Base-by-base conservation (phyloP, 495 filamentous ascomycete genomes). In the Hyphodiscus hymeniophilus region DNA sequence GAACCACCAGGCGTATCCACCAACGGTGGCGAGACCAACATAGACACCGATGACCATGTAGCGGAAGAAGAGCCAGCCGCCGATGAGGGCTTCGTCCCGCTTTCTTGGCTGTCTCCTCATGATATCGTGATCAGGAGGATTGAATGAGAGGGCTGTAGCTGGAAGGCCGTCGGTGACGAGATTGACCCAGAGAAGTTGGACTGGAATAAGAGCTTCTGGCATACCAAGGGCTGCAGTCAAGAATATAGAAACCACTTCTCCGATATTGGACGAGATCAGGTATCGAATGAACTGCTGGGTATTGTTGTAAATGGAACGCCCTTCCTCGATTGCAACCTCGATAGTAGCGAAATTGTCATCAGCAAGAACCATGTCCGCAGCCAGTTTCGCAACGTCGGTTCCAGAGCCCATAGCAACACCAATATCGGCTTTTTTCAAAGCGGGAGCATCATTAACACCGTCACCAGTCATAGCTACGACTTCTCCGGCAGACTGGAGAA, bases 391-490 rank as follows among this genome's bases (percentile, higher is more conserved):
- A 5, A 99, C 94, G 59, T 99, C 94, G 10, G 94, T 99, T 53
- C 94, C 94, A 24, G 89, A 91, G 42, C 94, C 94, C 94, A 99
- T 99, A 18, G 94, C 94, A 28, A 99, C 90, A 59, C 94, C 94
- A 67, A 99, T 99, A 61, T 99, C 94, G 3, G 92, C 82, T 67
- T 95, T 96, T 77, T 99, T 99, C 58, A 99, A 75, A 15, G 94
- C 94, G 33, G 94, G 94, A 1, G 94, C 94, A 70, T 99, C 94
- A 60, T 99, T 99, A 65, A 99, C 94, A 62, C 94, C 94, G 63
- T 99, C 94, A 56, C 94, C 94, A 50, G 94, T 99, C 94, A 99
- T 99, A 52, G 94, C 94, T 50, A 99, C 94, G 22, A 99, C 94
- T 63, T 97, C 87, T 52, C 88, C 87, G 52, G 85, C 70, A 21